Evolutionary conservation across 176 grass and related monocot genomes (phyloP).

Genomic region (Ananas comosus): DNA sequence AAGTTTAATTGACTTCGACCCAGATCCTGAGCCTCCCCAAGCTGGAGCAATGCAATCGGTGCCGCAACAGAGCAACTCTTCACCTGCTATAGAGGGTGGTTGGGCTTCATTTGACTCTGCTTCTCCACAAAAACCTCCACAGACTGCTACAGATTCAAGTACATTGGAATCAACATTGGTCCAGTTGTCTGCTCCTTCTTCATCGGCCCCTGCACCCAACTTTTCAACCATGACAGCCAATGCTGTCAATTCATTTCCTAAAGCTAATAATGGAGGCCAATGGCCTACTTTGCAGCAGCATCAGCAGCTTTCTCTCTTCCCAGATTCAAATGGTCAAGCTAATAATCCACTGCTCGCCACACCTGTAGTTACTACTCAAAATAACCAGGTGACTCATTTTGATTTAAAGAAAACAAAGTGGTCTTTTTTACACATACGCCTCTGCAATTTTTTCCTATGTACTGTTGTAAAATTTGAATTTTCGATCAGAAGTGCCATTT

Average conservation of each 20-base stretch:
- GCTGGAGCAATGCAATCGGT: conserved; percentile 5
- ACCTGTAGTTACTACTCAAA: conserved; percentile 12
- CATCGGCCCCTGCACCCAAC: conserved; percentile 9
- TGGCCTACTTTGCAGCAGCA: conserved; percentile 20
- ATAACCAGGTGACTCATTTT: conserved; percentile 31
- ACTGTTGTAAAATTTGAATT: too few species aligned
- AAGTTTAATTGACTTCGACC: conserved; percentile 58
- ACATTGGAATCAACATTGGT: conserved; percentile 22
- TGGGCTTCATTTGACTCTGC: conserved; percentile 58
- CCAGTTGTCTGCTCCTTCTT: conserved; percentile 17
- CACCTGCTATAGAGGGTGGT: conserved; percentile 27
- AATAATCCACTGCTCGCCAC: conserved; percentile 25
- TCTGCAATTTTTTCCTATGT: too few species aligned
- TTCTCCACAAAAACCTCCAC: conserved; percentile 12
- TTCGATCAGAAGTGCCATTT: too few species aligned
- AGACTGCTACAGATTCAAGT: conserved; percentile 18
- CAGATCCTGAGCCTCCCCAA: conserved; percentile 24
- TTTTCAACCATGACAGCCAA: conserved; percentile 9
- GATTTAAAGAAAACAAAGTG: conserved; percentile 1
- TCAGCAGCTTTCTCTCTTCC: conserved; percentile 22
- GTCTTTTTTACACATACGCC: too few species aligned
- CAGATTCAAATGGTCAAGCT: conserved; percentile 14
- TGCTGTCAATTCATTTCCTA: conserved; percentile 7
- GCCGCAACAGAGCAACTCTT: conserved; percentile 7
- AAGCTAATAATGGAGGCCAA: conserved; percentile 19